These are phyloP conservation scores for Diplodia scrobiculata DNA, from an alignment of 2,329 filamentous ascomycete genomes.

Conservation along the genomic window DNA sequence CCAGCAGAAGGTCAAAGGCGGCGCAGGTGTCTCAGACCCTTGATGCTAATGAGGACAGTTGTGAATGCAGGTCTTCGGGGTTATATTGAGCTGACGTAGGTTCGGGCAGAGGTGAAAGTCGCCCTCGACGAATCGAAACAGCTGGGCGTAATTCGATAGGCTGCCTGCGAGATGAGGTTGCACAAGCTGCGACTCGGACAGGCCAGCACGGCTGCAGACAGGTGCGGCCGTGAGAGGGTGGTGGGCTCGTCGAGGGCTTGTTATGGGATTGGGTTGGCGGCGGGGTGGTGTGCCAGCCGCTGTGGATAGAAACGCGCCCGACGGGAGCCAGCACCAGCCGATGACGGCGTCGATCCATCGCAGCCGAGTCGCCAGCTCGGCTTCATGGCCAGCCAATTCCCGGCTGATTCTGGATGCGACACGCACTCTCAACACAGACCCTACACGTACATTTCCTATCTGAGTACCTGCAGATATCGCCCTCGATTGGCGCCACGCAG, in stretches of 20 bases:
- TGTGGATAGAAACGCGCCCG: slow-evolving; percentile 2
- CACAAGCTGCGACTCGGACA: slow-evolving; percentile 3
- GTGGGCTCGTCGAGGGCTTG: background rate
- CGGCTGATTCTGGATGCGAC: background rate
- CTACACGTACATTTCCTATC: slow-evolving; percentile 12
- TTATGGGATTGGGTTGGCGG: background rate
- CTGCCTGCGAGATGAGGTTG: background rate
- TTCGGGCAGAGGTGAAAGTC: background rate
- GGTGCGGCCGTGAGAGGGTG: background rate
- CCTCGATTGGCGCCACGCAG: slow-evolving; percentile 19
- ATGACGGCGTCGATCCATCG: background rate
- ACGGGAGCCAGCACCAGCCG: background rate
- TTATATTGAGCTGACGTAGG: background rate
- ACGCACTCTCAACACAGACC: slow-evolving; percentile 1
- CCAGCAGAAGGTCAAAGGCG: slow-evolving; percentile 8
- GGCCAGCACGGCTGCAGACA: background rate
- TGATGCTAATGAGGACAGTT: background rate
- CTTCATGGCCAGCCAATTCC: background rate
- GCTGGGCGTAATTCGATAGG: background rate
- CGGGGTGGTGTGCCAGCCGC: background rate
- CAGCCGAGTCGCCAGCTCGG: background rate
- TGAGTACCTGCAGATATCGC: slow-evolving; percentile 8
- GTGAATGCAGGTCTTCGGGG: background rate
- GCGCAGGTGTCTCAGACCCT: slow-evolving; percentile 12
- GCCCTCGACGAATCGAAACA: background rate